A percentile compares a stretch with the other conserved stretches of the same genome.
These are phyloP conservation scores for Fusarium devonianum DNA, from an alignment of 2,329 filamentous ascomycete genomes.

Conservation along the genomic window DNA sequence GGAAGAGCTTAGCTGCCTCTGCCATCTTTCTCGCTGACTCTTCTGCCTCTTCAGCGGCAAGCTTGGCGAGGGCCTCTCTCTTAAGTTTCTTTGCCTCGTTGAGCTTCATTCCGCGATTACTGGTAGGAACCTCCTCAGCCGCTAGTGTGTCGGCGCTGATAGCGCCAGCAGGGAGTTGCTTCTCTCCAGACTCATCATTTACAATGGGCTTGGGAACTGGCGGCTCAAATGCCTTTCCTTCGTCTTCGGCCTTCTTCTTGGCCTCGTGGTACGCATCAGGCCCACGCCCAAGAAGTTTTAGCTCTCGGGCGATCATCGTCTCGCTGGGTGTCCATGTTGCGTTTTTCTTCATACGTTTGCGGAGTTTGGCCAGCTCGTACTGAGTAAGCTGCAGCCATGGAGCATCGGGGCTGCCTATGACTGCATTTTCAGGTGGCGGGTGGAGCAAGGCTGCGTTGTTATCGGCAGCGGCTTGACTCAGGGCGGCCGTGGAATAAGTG, in stretches of 20 bases:
- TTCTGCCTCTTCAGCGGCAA: slow-evolving; percentile 68
- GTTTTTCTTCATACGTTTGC: slow-evolving; percentile 93
- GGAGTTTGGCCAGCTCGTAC: slow-evolving; percentile 71
- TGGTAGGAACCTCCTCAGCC: slow-evolving; percentile 68
- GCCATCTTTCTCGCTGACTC: slow-evolving; percentile 62
- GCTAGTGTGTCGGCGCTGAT: slow-evolving; percentile 64
- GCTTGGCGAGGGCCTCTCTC: slow-evolving; percentile 67
- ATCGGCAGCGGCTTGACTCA: slow-evolving; percentile 50
- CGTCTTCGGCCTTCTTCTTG: slow-evolving; percentile 69
- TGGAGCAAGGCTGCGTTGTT: slow-evolving; percentile 56
- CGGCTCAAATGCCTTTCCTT: slow-evolving; percentile 67
- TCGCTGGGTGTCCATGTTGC: slow-evolving; percentile 84
- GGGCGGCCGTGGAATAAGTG: slow-evolving; percentile 46
- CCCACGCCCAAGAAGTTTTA: slow-evolving; percentile 73
- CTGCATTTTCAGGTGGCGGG: slow-evolving; percentile 66
- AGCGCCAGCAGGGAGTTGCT: slow-evolving; percentile 65
- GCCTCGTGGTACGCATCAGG: slow-evolving; percentile 68
- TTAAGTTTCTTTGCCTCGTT: slow-evolving; percentile 81
- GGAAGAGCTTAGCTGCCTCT: slow-evolving; percentile 55
- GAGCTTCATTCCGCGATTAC: slow-evolving; percentile 78
- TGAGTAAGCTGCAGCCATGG: slow-evolving; percentile 72
- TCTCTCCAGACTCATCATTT: slow-evolving; percentile 59
- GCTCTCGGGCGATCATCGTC: slow-evolving; percentile 83
- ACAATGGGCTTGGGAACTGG: slow-evolving; percentile 47
- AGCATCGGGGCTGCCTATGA: slow-evolving; percentile 64